Evolutionary conservation across 352 stramenopile species (phyloP).

Genomic region (Phytophthora sp.): DNA sequence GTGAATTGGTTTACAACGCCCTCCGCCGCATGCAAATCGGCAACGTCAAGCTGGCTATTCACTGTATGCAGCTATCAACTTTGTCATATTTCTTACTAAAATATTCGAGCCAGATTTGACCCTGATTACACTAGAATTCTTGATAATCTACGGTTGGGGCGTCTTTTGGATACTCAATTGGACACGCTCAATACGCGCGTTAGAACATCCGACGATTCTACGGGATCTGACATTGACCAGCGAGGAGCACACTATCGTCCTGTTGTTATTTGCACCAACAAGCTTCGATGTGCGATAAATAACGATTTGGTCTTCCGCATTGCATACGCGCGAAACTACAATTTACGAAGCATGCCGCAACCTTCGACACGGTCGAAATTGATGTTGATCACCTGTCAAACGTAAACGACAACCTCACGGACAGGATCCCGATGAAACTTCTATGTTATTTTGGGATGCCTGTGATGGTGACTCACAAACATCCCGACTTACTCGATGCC

Average conservation of each 20-base stretch:
- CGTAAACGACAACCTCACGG: not conserved
- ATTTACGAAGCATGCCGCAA: not conserved
- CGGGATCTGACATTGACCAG: not conserved
- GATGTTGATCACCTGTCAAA: not conserved
- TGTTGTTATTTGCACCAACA: conserved; percentile 11
- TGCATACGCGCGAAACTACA: not conserved
- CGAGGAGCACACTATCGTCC: not conserved
- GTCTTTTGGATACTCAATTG: not conserved
- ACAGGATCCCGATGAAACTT: not conserved
- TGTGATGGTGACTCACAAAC: not conserved
- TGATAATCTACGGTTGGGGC: conserved; percentile 13
- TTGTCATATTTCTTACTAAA: conserved; percentile 3
- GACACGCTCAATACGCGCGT: conserved; percentile 5
- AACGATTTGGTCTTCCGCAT: not conserved
- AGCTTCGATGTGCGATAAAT: not conserved
- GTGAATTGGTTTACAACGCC: conserved; percentile 2
- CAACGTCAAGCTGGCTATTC: not conserved
- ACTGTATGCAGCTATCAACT: not conserved
- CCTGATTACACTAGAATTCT: conserved; percentile 21
- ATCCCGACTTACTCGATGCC: not conserved
- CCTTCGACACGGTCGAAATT: not conserved
- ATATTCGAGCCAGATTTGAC: conserved; percentile 3
- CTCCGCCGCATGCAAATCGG: not conserved
- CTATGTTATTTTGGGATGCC: not conserved
- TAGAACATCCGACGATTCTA: too few species aligned